Conservation (phyloP, 768 basidiomycete genomes). For the Amanita fuliginea region DNA sequence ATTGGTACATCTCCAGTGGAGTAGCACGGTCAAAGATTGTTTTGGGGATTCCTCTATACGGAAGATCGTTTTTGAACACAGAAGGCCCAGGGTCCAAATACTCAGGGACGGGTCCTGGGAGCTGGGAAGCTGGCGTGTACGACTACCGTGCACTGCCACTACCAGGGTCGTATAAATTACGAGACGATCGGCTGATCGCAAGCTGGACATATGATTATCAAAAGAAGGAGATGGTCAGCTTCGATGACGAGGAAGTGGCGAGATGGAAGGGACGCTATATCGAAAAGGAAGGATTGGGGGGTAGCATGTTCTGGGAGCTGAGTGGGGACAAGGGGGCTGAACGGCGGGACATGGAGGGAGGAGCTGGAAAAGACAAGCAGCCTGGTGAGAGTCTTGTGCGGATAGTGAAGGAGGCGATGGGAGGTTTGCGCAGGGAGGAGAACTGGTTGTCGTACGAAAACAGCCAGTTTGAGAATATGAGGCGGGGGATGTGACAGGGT, state of each 20-base stretch:
- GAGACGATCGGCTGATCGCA: constrained; percentile 58
- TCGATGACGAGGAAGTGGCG: constrained; percentile 61
- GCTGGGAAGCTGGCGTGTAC: constrained; percentile 87
- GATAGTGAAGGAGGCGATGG: constrained; percentile 73
- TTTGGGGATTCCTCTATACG: constrained; percentile 89
- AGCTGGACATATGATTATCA: constrained; percentile 77
- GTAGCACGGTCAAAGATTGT: constrained; percentile 74
- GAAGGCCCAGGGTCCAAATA: constrained; percentile 73
- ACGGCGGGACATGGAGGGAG: constrained; percentile 65
- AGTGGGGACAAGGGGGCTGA: constrained; percentile 71
- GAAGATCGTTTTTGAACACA: constrained; percentile 82
- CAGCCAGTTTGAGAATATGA: constrained; percentile 75
- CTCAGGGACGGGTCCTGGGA: constrained; percentile 75
- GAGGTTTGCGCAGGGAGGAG: constrained; percentile 46
- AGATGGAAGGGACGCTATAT: constrained; percentile 77
- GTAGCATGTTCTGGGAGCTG: constrained; percentile 93
- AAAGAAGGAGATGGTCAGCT: constrained; percentile 75
- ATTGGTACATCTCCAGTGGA: constrained; percentile 62
- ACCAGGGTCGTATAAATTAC: constrained; percentile 51
- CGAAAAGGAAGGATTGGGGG: constrained; percentile 61
- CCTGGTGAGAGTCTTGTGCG: constrained; percentile 62
- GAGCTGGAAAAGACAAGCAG: constrained; percentile 64
- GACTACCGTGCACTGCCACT: constrained; percentile 89
- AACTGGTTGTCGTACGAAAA: constrained; percentile 80
- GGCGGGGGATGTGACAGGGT: constrained; percentile 46